phyloP scores from a whole-genome alignment of 495 filamentous ascomycete genomes.

The Podospora pseudocomata region DNA sequence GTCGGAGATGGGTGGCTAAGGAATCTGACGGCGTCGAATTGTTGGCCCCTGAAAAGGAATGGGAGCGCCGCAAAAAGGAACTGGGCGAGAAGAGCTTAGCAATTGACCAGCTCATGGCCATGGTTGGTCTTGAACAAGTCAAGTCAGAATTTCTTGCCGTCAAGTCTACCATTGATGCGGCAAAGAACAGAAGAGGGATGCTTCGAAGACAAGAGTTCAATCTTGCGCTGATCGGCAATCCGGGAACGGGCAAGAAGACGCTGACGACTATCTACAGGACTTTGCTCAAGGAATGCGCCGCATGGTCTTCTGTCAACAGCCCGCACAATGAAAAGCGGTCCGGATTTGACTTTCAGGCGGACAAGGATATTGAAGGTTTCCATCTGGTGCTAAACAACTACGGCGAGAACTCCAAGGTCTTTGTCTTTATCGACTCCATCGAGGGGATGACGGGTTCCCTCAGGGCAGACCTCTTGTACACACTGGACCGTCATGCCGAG shows the following conservation, averaged over 20 bases:
- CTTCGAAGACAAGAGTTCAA: constrained; percentile 54
- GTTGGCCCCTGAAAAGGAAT: constrained; percentile 4
- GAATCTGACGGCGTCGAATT: not conserved
- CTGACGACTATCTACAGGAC: constrained; percentile 61
- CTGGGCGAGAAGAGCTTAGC: constrained; percentile 5
- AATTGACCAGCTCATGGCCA: constrained; percentile 43
- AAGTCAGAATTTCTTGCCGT: constrained; percentile 56
- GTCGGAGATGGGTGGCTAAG: not conserved
- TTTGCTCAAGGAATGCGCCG: constrained; percentile 50
- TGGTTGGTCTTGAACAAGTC: constrained; percentile 61
- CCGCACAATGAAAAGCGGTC: constrained; percentile 4
- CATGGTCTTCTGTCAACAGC: constrained; percentile 36
- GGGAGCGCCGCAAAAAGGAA: constrained; percentile 2
- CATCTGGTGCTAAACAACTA: constrained; percentile 26
- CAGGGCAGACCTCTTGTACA: not conserved
- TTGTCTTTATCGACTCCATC: constrained; percentile 53
- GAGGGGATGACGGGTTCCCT: constrained; percentile 42
- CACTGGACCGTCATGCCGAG: constrained; percentile 11
- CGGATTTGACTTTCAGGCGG: not conserved
- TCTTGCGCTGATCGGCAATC: constrained; percentile 57
- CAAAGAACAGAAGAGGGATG: constrained; percentile 40
- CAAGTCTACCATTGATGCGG: constrained; percentile 53
- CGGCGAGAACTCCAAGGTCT: constrained; percentile 37
- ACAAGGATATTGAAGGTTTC: constrained; percentile 4
- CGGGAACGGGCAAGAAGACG: constrained; percentile 67